Base-by-base conservation (phyloP, 1,284 basidiomycete species). In the Pseudozyma sp. region DNA sequence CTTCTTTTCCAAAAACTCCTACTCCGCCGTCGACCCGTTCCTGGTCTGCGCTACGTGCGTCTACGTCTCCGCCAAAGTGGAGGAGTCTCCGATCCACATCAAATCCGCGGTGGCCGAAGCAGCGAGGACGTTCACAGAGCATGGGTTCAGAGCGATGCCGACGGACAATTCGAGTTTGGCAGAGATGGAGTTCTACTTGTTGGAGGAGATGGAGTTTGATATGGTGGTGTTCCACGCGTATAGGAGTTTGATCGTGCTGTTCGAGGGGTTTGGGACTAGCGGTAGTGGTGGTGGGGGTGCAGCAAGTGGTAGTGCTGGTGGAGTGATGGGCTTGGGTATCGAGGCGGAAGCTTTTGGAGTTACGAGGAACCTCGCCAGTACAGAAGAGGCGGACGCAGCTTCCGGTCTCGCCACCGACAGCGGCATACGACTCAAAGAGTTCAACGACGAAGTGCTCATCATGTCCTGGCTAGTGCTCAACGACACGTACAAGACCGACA, bases 141-240 rank as follows among this genome's bases (percentile, higher is more conserved):
- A 69, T 0, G 78, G 78, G 0, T 73, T 64, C 48, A 34, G 62
- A 0, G 50, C 88, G 35, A 94, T 96, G 79, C 90, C 92, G 0
- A 88, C 90, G 0, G 94, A 97, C 81, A 91, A 94, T 76, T 72
- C 78, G 29, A 89, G 91, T n/a, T 87, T 99, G 6, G 96, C 95
- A 5, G 95, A 98, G 85, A 97, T 97, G 95, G 96, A 98, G 85
- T 98, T 98, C 86, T 98, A 97, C 85, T 89, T 99, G 13, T 90
- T 99, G 19, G 94, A 94, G 80, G 96, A 99, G 84, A 89, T 99
- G 43, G 94, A 97, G 84, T 98, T 96, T 81, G 94, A 98, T 85
- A 87, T 99, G 43, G 89, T 92, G 52, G 88, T 98, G 7, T 97
- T 94, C 84, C 96, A 98, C 84, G 94, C 96, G 0, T 99, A 98